phyloP scores from a whole-genome alignment of 805 yeast genomes.

The Starmerella geochares region DNA sequence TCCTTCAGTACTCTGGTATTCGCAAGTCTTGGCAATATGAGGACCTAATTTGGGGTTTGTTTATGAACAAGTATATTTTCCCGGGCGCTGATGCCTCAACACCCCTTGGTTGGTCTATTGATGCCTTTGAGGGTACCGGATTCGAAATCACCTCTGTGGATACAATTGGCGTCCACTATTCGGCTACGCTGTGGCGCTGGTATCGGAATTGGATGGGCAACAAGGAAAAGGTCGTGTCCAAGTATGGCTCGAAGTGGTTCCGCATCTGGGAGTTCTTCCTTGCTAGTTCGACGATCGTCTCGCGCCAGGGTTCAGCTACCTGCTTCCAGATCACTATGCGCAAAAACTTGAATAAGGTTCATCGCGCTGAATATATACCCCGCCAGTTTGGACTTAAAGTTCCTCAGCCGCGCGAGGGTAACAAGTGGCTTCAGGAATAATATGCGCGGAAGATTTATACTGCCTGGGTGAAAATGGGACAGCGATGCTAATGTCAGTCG shows the following conservation, averaged over 20 bases:
- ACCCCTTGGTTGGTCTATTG: conserved; percentile 73
- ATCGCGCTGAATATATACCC: conserved; percentile 73
- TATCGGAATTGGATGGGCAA: conserved; percentile 87
- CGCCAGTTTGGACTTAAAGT: conserved; percentile 58
- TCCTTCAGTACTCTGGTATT: conserved; percentile 79
- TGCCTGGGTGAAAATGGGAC: no score
- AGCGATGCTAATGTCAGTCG: no score
- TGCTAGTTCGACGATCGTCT: conserved; percentile 68
- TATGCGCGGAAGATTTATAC: not conserved
- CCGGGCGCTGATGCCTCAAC: conserved; percentile 97
- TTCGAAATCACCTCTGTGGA: conserved; percentile 77
- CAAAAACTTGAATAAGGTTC: conserved; percentile 77
- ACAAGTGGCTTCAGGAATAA: conserved; percentile 29
- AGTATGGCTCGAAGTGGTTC: conserved; percentile 83
- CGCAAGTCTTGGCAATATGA: conserved; percentile 92
- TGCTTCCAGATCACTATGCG: conserved; percentile 85
- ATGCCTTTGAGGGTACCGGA: conserved; percentile 69
- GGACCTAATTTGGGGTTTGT: conserved; percentile 86
- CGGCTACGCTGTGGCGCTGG: conserved; percentile 89
- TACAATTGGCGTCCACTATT: conserved; percentile 86
- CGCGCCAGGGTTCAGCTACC: conserved; percentile 89
- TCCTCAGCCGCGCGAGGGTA: conserved; percentile 31
- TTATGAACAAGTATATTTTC: conserved; percentile 92
- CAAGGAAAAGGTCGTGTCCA: conserved; percentile 61
- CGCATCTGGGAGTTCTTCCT: conserved; percentile 89